Conservation (phyloP, 768 basidiomycete species). For the Scleroderma bovista region DNA sequence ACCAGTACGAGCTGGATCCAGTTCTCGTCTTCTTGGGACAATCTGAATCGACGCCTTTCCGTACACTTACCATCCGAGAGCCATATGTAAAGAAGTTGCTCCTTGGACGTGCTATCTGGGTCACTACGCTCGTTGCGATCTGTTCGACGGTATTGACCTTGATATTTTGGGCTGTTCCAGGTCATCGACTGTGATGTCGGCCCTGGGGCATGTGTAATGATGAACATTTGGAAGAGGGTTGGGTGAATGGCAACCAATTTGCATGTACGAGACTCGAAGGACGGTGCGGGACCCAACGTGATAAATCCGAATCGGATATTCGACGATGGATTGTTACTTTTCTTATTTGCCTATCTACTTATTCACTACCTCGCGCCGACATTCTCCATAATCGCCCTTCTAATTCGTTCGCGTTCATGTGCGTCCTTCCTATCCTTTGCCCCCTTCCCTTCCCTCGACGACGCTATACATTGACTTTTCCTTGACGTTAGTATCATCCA, state of each 20-base stretch:
- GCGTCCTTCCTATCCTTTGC: conserved; percentile 16
- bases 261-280: conserved; percentile 6
- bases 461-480: conserved; percentile 9
- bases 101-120: conserved; percentile 87
- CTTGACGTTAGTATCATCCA: conserved; percentile 21
- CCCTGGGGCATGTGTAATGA: conserved; percentile 2
- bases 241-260: conserved; percentile 2
- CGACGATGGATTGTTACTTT: conserved; percentile 15
- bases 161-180: conserved; percentile 95
- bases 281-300: conserved; percentile 13
- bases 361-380: conserved; percentile 16
- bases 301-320: conserved; percentile 17
- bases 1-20: conserved; percentile 97
- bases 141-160: conserved; percentile 80
- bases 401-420: conserved; percentile 22
- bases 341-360: conserved; percentile 29
- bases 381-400: conserved; percentile 15
- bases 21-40: conserved; percentile 89
- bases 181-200: conserved; percentile 65
- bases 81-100: conserved; percentile 92
- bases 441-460: conserved; percentile 1
- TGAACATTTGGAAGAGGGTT: conserved; percentile 3
- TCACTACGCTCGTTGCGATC: conserved; percentile 69
- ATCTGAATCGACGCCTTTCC: conserved; percentile 96
- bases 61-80: conserved; percentile 86